A percentile compares a stretch with the other conserved stretches of the same genome.
These are phyloP conservation scores for Volvox reticuliferus DNA, from an alignment of 139 green algal species.

Conservation along the genomic window DNA sequence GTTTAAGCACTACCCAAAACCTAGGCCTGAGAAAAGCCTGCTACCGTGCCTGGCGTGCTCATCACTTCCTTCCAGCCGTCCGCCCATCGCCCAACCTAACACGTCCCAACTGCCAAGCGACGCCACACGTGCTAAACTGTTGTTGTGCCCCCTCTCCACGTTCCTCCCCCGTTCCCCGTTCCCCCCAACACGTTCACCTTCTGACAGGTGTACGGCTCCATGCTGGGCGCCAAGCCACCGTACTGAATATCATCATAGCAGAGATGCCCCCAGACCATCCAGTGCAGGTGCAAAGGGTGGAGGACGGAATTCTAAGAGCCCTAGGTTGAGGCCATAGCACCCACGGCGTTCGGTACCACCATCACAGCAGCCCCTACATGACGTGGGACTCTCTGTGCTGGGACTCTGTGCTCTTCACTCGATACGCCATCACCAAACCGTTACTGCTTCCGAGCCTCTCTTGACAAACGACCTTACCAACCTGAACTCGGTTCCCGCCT, in stretches of 20 bases:
- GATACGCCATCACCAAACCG: too few species aligned
- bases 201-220: conserved; percentile 68
- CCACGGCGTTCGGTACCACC: too few species aligned
- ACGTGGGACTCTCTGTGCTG: neutral
- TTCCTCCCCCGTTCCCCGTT: neutral
- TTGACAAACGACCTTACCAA: neutral
- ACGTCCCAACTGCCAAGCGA: neutral
- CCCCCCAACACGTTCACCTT: neutral
- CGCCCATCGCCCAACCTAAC: neutral
- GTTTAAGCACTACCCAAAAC: neutral
- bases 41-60: neutral
- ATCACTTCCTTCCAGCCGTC: neutral
- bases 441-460: too few species aligned
- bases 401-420: too few species aligned
- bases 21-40: neutral
- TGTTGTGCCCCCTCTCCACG: neutral
- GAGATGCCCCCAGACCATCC: conserved; percentile 87
- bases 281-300: conserved; percentile 42
- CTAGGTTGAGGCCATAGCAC: neutral
- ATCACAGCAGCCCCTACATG: neutral
- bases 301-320: neutral
- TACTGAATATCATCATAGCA: conserved; percentile 69
- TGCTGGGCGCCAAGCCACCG: conserved; percentile 69
- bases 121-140: neutral
- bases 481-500: neutral